Evolutionary conservation across 2,329 filamentous ascomycete species (phyloP), one percentile per base, ranked within the genome.

Genomic region (Xylaria multiplex): DNA sequence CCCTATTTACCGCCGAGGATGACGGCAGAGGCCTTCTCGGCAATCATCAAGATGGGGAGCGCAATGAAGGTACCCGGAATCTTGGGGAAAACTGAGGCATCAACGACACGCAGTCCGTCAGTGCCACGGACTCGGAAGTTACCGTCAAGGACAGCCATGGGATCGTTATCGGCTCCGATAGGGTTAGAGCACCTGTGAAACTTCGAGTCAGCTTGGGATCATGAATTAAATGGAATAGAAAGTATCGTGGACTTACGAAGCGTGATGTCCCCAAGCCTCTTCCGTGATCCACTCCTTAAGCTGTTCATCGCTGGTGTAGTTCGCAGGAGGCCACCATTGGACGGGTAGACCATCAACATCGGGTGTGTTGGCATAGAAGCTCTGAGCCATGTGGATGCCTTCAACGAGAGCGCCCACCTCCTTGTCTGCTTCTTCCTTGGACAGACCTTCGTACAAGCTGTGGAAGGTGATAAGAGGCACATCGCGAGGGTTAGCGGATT

Each of bases 391-490:
- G 61, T 81, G 72, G 43, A 90, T 77, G 1, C 82, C 85, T 71
- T 91, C 87, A 24, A 81, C 79, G 13, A 88, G 69, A 0, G 87
- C 85, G 53, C 86, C 82, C 6, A 85, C 72, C 42, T 86, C 82
- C 30, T 81, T 78, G 0, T 76, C 77, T 3, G 80, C 78, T 6
- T 85, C 84, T n/a, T 82, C 80, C 22, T 74, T 78, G 30, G 59
- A 16, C 42, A 68, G 16, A 8, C 85, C 84, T 0, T 81, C 80
- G 58, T 83, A 81, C 77, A 86, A 88, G 76, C 83, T 89, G 75
- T 88, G 86, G 79, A 88, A 91, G 60, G 80, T 79, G 70, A 92
- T 90, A 3, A 84, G 75, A 0, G 90, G 90, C 2, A 82, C 79
- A 59, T 91, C 89, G 0, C 86, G 84, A 0, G 90, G 90, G 72